Evolutionary conservation across 495 filamentous ascomycete species (phyloP), one percentile per base, ranked within the genome.

Genomic region (Podospora sp.): DNA sequence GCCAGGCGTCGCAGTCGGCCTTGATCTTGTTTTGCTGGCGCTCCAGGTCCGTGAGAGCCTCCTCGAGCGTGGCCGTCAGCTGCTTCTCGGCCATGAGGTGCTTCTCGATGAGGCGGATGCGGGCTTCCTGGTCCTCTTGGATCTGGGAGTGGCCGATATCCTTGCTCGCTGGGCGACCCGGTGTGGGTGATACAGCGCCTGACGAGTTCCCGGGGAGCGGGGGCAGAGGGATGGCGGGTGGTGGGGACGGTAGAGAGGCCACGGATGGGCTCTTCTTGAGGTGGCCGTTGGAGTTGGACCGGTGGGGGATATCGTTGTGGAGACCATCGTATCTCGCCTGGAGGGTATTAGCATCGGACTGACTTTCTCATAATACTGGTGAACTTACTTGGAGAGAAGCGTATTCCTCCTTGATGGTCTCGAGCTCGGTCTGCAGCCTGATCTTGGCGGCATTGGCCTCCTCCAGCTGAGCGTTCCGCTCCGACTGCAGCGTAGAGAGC

Each of bases 21-120:
- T 94, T 96, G 78, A 90, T 86, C 80, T 92, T 92, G 78, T 90
- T 93, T 74, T 88, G 90, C 69, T 94, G 91, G 58, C 85, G 81
- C 78, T 99, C 95, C 20, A 98, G 89, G 72, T 98, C 96, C 7
- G 92, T 92, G 50, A 99, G 85, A 25, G 95, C 96, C 79, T 98
- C 94, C 75, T 99, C 95, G 35, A 99, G 84, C 33, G 93, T 97
- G 21, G 90, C 87, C 6, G 94, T 98, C 26, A 99, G 88, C 74
- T 98, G 94, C 76, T 96, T 97, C 82, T 99, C 95, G 26, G 96
- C 94, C 67, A 90, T 90, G 33, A 99, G 86, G 75, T 98, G 93
- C 82, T 97, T 97, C 82, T 98, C 95, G 69, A 99, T 97, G 25
- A 93, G 94, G 56, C 90, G 89, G 74, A 99, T 96, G 57, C 93